These are phyloP conservation scores for Colletotrichum euphorbiae DNA, from an alignment of 2,329 filamentous ascomycete species.

Conservation along the genomic window DNA sequence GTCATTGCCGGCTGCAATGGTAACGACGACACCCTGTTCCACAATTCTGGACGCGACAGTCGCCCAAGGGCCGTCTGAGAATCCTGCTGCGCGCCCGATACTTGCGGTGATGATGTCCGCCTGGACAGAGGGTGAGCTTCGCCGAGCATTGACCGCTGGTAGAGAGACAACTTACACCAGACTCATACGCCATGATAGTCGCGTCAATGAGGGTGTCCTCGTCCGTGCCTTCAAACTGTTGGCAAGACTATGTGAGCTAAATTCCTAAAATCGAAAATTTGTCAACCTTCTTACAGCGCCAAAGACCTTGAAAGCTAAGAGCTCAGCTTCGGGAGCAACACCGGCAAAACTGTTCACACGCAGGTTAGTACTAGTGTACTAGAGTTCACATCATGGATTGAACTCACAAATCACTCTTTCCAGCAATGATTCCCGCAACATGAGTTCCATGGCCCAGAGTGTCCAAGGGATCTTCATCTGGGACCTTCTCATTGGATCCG, in stretches of 20 bases:
- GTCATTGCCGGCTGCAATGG: conserved; percentile 64
- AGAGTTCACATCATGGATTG: too few relatives aligned
- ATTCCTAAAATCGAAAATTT: neutral
- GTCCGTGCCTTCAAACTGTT: conserved; percentile 36
- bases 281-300: conserved; percentile 26
- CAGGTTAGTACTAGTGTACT: neutral
- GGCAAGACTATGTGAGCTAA: neutral
- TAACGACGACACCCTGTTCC: conserved; percentile 58
- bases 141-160: fast-evolving
- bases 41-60: conserved; percentile 33
- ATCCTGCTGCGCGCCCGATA: conserved; percentile 31
- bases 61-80: conserved; percentile 36
- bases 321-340: conserved; percentile 44
- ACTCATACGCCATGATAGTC: conserved; percentile 38
- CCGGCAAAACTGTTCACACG: conserved; percentile 36
- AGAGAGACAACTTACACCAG: conserved; percentile 9
- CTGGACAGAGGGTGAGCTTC: neutral
- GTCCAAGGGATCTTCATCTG: conserved; percentile 44
- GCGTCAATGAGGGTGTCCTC: conserved; percentile 36
- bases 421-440: conserved; percentile 45
- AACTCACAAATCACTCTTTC: conserved; percentile 39
- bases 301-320: conserved; percentile 45
- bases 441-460: conserved; percentile 44
- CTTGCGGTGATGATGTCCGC: conserved; percentile 37
- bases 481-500: conserved; percentile 30